These are phyloP conservation scores for Leccinellum albellum DNA, from an alignment of 768 basidiomycete species.

Conservation along the genomic window DNA sequence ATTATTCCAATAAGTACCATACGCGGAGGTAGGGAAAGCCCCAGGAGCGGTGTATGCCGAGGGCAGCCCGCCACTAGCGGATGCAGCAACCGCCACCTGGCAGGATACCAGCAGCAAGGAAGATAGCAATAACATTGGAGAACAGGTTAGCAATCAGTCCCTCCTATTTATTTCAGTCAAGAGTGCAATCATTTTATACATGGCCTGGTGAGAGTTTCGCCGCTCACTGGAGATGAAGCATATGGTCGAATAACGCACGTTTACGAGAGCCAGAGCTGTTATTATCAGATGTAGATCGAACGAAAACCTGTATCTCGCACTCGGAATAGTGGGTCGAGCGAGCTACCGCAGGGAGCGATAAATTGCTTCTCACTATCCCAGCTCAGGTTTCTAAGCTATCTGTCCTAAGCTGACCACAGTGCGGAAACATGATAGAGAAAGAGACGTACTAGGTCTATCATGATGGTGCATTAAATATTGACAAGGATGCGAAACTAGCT, in stretches of 20 bases:
- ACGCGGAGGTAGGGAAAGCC: conserved; percentile 57
- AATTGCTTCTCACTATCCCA: background rate
- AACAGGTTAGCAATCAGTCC: background rate
- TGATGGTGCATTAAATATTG: no score
- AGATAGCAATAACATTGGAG: background rate
- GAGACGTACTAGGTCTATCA: background rate
- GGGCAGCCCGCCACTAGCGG: background rate
- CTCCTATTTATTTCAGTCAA: background rate
- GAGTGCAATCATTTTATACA: background rate
- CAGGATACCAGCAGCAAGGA: background rate
- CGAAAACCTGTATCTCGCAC: background rate
- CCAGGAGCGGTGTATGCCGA: conserved; percentile 56
- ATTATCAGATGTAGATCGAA: background rate
- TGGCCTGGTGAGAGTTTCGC: background rate
- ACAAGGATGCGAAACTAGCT: background rate
- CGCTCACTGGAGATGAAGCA: background rate
- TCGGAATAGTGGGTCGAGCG: background rate
- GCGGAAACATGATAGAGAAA: background rate
- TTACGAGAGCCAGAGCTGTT: background rate
- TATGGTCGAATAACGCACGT: conserved; percentile 3
- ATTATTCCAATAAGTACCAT: conserved; percentile 58
- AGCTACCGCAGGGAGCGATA: background rate
- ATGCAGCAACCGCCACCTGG: background rate
- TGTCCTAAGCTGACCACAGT: no score
- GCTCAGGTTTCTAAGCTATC: background rate